Evolutionary conservation across 179 eudicot genomes (phyloP).

Genomic region (Gypsophila paniculata): DNA sequence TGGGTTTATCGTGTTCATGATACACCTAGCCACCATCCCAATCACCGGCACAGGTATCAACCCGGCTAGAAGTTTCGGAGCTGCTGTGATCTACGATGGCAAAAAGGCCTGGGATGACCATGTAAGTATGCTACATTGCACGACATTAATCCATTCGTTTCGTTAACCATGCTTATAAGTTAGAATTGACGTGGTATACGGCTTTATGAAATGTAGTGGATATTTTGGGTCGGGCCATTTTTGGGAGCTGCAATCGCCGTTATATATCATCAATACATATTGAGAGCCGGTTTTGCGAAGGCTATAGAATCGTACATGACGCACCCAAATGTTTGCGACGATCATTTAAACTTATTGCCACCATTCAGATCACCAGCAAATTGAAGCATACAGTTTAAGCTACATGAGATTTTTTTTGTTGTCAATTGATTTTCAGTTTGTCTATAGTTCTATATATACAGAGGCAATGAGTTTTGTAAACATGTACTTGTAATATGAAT

Average conservation of each 20-base stretch:
- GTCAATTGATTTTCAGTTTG: no score
- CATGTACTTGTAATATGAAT: no score
- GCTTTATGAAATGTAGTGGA: conserved; percentile 40
- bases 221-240: conserved; percentile 61
- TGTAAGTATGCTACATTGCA: neutral
- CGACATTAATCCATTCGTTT: neutral
- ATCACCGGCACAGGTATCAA: conserved; percentile 9
- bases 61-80: conserved; percentile 13
- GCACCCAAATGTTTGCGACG: conserved; percentile 22
- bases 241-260: conserved; percentile 57
- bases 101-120: conserved; percentile 6
- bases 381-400: no score
- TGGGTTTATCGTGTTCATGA: conserved; percentile 3
- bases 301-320: conserved; percentile 51
- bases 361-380: no score
- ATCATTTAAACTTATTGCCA: neutral
- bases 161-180: no score
- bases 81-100: conserved; percentile 6
- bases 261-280: conserved; percentile 42
- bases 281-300: conserved; percentile 42
- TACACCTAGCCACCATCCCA: conserved; percentile 7
- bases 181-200: no score
- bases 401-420: no score
- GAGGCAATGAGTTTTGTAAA: no score
- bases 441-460: no score